These are phyloP conservation scores for Aspergillus eucalypticola DNA, from an alignment of 2,329 filamentous ascomycete species.

Conservation along the genomic window DNA sequence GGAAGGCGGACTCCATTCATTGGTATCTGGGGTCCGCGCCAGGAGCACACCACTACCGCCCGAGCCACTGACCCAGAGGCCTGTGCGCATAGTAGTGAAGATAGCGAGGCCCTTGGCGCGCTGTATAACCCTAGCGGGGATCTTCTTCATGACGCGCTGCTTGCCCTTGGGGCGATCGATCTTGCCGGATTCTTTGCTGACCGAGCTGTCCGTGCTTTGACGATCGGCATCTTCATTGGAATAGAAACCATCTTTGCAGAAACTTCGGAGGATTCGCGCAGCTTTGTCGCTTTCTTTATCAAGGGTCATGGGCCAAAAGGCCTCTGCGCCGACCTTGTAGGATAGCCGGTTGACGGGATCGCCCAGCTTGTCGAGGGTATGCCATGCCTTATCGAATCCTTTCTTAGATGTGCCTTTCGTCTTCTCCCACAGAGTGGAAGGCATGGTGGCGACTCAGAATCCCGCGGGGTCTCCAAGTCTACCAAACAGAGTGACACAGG, in stretches of 20 bases:
- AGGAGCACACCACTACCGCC: conserved; percentile 87
- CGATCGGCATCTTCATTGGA: conserved; percentile 56
- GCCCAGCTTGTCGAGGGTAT: conserved; percentile 67
- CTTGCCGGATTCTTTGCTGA: conserved; percentile 40
- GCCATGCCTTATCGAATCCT: conserved; percentile 74
- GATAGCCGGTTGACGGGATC: conserved; percentile 77
- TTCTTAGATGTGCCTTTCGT: conserved; percentile 57
- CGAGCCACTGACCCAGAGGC: conserved; percentile 86
- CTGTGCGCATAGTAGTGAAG: conserved; percentile 93
- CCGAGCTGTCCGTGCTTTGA: conserved; percentile 31
- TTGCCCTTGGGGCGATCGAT: conserved; percentile 59
- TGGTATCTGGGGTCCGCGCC: conserved; percentile 73
- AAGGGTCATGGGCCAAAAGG: conserved; percentile 81
- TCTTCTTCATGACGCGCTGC: conserved; percentile 73
- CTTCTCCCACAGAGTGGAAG: conserved; percentile 59
- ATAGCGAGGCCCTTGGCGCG: conserved; percentile 89
- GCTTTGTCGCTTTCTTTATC: conserved; percentile 92
- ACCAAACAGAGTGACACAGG: background rate
- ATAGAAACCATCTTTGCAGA: conserved; percentile 80
- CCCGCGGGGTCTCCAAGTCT: background rate
- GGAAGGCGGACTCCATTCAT: conserved; percentile 87
- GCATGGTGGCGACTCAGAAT: conserved; percentile 28
- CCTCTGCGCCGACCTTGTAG: conserved; percentile 77
- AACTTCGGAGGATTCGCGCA: conserved; percentile 82
- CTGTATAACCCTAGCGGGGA: conserved; percentile 79